Percentiles rank a stretch among this genome's conserved stretches.
Conservation (phyloP, 331 rosid genomes). For the Quercus tomentella region DNA sequence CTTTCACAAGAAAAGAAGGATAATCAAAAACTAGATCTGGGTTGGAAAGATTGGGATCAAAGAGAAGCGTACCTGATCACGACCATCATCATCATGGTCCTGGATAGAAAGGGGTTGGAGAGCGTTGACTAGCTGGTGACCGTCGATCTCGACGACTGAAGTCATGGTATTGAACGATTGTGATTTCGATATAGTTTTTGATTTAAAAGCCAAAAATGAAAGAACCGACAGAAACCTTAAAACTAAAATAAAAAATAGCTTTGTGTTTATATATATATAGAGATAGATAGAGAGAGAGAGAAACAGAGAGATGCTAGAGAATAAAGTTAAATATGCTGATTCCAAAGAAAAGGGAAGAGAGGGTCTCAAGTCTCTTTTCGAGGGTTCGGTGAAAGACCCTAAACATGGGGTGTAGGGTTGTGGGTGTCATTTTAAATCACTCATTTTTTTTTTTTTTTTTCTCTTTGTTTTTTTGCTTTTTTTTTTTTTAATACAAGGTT, state of each 20-base stretch:
- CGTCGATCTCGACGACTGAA: slow-evolving; percentile 31
- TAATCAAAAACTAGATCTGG: background rate
- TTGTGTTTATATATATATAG: too few relatives aligned
- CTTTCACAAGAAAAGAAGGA: background rate
- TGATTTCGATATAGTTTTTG: background rate
- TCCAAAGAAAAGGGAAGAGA: background rate
- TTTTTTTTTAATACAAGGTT: too few relatives aligned
- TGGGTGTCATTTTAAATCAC: background rate
- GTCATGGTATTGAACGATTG: slow-evolving; percentile 20
- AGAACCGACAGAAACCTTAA: too few relatives aligned
- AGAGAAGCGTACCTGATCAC: slow-evolving; percentile 26
- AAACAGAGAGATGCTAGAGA: slow-evolving; percentile 18
- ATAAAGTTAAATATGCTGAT: slow-evolving; percentile 25
- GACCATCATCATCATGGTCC: slow-evolving; percentile 4
- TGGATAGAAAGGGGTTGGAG: slow-evolving; percentile 24
- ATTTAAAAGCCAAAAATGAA: background rate
- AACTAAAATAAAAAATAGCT: too few relatives aligned
- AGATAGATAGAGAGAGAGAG: background rate
- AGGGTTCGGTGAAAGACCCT: background rate
- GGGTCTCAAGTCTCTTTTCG: background rate
- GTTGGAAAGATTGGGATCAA: background rate
- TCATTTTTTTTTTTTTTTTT: too few relatives aligned
- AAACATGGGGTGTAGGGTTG: background rate
- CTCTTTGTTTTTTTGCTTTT: too few relatives aligned
- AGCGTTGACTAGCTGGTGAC: slow-evolving; percentile 23